Conservation (phyloP, 75 land plant genomes). For the Cryptomeria japonica region DNA sequence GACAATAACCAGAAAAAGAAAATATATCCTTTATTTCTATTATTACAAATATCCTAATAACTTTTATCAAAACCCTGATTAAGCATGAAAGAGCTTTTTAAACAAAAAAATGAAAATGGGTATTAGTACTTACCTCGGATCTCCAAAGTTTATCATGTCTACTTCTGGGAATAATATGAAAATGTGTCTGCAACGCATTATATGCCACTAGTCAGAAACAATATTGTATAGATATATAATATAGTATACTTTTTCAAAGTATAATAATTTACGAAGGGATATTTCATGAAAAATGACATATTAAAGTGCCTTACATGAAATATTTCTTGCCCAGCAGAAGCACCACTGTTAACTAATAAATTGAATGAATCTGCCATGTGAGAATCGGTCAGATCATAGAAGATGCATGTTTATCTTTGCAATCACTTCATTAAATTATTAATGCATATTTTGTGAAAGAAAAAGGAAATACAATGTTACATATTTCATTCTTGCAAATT, state of each 20-base stretch:
- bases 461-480: not conserved
- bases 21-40: not conserved
- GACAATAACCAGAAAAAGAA: not conserved
- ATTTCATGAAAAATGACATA: not conserved
- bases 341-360: conserved; percentile 88
- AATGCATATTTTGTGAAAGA: not conserved
- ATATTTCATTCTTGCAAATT: conserved; percentile 3
- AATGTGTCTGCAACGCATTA: conserved; percentile 65
- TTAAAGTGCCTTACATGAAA: conserved; percentile 68
- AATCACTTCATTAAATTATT: not conserved
- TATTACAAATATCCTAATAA: not conserved
- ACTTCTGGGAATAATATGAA: conserved; percentile 86
- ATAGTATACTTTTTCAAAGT: not conserved
- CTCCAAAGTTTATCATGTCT: conserved; percentile 67
- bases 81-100: not conserved
- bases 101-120: not conserved
- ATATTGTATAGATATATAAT: not conserved
- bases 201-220: not conserved
- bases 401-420: not conserved
- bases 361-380: conserved; percentile 84
- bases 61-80: not conserved
- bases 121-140: conserved; percentile 58
- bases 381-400: not conserved
- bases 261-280: conserved; percentile 4
- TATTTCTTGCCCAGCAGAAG: conserved; percentile 93